These are phyloP conservation scores for Mortierella sp. DNA, from an alignment of 371 early-diverging fungal species.

Conservation along the genomic window DNA sequence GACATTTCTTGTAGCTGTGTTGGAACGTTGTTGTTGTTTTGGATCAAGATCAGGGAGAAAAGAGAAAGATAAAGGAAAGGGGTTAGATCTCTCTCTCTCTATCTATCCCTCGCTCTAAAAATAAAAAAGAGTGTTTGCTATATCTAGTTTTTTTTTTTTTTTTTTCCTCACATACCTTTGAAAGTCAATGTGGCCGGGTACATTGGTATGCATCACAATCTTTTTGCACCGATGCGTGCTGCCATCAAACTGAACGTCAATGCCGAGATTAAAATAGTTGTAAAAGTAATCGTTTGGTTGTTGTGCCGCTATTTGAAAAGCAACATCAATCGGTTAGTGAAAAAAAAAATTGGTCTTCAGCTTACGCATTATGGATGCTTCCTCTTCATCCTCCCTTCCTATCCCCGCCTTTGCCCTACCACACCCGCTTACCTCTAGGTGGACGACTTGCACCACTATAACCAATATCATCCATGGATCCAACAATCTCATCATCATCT, in stretches of 20 bases:
- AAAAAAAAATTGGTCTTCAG: background rate
- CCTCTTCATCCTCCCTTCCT: background rate
- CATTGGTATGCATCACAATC: constrained; percentile 79
- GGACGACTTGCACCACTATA: constrained; percentile 29
- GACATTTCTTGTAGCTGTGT: constrained; percentile 67
- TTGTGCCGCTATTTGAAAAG: constrained; percentile 31
- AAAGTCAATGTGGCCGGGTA: constrained; percentile 80
- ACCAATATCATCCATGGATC: constrained; percentile 45
- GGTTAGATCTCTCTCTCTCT: background rate
- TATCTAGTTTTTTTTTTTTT: constrained; percentile 25
- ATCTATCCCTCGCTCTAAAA: too few species aligned
- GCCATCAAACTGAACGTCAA: constrained; percentile 82
- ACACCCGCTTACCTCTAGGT: constrained; percentile 38
- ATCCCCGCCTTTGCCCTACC: background rate
- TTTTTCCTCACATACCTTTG: too few species aligned
- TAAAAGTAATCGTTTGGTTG: constrained; percentile 72
- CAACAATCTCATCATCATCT: constrained; percentile 35
- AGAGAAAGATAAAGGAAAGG: background rate
- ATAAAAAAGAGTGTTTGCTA: too few species aligned
- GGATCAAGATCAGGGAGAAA: constrained; percentile 6
- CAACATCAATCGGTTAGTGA: background rate
- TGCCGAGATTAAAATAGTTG: constrained; percentile 78
- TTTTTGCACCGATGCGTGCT: constrained; percentile 74
- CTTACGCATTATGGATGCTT: constrained; percentile 14
- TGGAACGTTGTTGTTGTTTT: background rate